A percentile compares a stretch with the other conserved stretches of the same genome.
phyloP scores from a whole-genome alignment of 2,329 filamentous ascomycete genomes.

The Hypoxylon sp. region DNA sequence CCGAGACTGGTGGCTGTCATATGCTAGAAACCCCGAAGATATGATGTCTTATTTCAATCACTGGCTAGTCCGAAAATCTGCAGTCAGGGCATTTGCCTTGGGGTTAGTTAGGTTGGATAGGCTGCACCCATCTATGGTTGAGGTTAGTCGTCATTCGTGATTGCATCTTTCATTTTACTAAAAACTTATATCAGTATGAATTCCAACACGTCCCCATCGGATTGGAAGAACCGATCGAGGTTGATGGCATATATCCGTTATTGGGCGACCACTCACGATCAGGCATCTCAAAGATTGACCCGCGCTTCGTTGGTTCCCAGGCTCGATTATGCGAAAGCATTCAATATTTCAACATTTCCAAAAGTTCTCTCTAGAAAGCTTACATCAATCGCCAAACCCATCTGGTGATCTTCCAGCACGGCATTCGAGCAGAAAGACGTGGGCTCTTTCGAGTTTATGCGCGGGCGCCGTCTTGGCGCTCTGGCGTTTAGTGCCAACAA shows the following conservation, averaged over 20 bases:
- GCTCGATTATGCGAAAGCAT: conserved; percentile 42
- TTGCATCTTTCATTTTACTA: not conserved
- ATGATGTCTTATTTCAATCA: conserved; percentile 34
- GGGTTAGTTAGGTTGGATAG: conserved; percentile 41
- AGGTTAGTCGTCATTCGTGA: conserved; percentile 36
- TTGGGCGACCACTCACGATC: conserved; percentile 47
- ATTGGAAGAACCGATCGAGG: conserved; percentile 26
- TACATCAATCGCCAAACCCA: not conserved
- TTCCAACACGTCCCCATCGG: conserved; percentile 15
- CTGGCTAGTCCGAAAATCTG: conserved; percentile 46
- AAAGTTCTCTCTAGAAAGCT: conserved; percentile 13
- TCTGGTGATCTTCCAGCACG: not conserved
- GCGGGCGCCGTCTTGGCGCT: conserved; percentile 19
- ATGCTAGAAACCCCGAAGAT: conserved; percentile 24
- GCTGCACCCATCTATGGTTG: conserved; percentile 41
- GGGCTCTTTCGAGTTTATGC: conserved; percentile 9
- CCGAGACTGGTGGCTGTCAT: conserved; percentile 47
- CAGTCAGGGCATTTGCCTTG: conserved; percentile 31
- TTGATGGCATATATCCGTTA: conserved; percentile 39
- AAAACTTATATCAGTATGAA: conserved; percentile 30
- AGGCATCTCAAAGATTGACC: conserved; percentile 40
- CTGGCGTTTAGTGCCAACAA: conserved; percentile 35
- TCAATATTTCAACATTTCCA: conserved; percentile 39
- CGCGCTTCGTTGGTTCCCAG: conserved; percentile 45
- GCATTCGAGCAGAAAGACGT: not conserved